Evolutionary conservation across 2,329 filamentous ascomycete species (phyloP).

Genomic region (Phaeomoniella chlamydospora): DNA sequence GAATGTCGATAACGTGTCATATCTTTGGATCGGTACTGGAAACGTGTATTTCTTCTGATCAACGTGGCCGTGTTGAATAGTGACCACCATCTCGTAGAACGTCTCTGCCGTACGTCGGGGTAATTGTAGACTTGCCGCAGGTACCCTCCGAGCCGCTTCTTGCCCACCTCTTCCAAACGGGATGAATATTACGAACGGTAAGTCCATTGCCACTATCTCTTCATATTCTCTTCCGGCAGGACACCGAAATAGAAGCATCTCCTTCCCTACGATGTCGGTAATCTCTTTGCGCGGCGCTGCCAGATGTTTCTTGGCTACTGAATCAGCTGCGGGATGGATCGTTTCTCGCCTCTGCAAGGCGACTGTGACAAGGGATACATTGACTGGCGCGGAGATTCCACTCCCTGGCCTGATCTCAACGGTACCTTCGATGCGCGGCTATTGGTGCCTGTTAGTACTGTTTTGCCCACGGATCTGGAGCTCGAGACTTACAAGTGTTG

Average conservation of each 20-base stretch:
- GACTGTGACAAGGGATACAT: slow-evolving; percentile 86
- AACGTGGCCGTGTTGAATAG: slow-evolving; percentile 76
- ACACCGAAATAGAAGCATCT: slow-evolving; percentile 83
- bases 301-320: slow-evolving; percentile 79
- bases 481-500: slow-evolving; percentile 64
- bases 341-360: slow-evolving; percentile 86
- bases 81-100: slow-evolving; percentile 91
- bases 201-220: slow-evolving; percentile 84
- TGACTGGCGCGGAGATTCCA: slow-evolving; percentile 77
- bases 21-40: slow-evolving; percentile 78
- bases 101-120: slow-evolving; percentile 92
- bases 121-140: slow-evolving; percentile 80
- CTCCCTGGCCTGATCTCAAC: slow-evolving; percentile 85
- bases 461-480: slow-evolving; percentile 1
- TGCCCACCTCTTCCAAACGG: slow-evolving; percentile 84
- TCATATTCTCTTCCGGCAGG: slow-evolving; percentile 72
- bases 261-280: slow-evolving; percentile 85
- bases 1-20: slow-evolving; percentile 94
- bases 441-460: slow-evolving; percentile 11
- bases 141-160: slow-evolving; percentile 78
- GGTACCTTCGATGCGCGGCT: slow-evolving; percentile 95
- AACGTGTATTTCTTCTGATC: slow-evolving; percentile 85
- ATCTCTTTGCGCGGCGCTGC: slow-evolving; percentile 83
- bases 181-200: slow-evolving; percentile 95
- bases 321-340: slow-evolving; percentile 92